Percentiles rank a stretch among this genome's conserved stretches.
These are phyloP conservation scores for Trametes gibbosa DNA, from an alignment of 768 basidiomycete species.

Conservation along the genomic window DNA sequence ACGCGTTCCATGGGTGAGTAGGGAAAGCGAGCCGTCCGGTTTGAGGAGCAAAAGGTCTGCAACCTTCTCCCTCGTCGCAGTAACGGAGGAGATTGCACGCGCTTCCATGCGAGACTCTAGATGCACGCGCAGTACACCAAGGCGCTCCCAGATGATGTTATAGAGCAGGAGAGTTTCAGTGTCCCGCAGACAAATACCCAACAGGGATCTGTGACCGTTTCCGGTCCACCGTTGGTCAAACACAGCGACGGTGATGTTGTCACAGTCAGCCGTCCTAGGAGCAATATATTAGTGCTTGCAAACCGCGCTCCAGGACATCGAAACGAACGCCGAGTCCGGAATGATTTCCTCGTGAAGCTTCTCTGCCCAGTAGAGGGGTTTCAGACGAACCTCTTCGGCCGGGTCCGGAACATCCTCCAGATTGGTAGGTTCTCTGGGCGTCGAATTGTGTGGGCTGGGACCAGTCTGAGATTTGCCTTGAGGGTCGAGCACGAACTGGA, in stretches of 20 bases:
- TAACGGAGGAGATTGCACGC: conserved; percentile 53
- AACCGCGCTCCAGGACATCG: neutral
- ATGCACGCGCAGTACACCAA: conserved; percentile 41
- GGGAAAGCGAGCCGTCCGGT: conserved; percentile 47
- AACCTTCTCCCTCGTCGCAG: conserved; percentile 59
- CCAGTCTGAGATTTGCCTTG: conserved; percentile 4
- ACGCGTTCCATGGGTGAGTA: conserved; percentile 63
- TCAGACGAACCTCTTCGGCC: conserved; percentile 41
- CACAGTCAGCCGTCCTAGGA: conserved; percentile 33
- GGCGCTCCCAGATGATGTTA: conserved; percentile 42
- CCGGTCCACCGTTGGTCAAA: conserved; percentile 70
- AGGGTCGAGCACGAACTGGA: conserved; percentile 7
- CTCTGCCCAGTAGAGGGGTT: conserved; percentile 73
- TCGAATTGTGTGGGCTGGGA: conserved; percentile 2
- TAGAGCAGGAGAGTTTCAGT: conserved; percentile 47
- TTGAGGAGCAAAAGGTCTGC: conserved; percentile 70
- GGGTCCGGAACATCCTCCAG: conserved; percentile 20
- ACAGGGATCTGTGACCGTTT: conserved; percentile 45
- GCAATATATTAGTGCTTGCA: neutral
- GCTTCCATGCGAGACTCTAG: conserved; percentile 42
- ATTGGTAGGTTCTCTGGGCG: neutral
- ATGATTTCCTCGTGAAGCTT: conserved; percentile 50
- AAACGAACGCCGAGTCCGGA: conserved; percentile 45
- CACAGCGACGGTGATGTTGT: conserved; percentile 49
- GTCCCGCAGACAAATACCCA: conserved; percentile 55